phyloP scores from a whole-genome alignment of 805 yeast genomes.

The Scheffersomyces coipomensis region DNA sequence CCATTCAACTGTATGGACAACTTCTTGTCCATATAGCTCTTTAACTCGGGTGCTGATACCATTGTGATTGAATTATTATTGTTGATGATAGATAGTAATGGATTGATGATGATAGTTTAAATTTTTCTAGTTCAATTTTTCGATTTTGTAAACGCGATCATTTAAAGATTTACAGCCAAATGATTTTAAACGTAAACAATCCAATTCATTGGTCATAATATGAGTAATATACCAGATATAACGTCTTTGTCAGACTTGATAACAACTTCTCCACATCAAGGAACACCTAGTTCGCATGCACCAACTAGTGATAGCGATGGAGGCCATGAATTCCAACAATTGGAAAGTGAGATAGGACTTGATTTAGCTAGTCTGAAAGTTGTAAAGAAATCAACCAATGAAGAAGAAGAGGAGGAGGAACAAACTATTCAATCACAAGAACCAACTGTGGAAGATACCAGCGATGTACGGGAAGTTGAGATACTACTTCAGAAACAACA shows the following conservation, averaged over 20 bases:
- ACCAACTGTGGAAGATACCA: too few relatives aligned
- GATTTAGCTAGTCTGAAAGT: conserved; percentile 1
- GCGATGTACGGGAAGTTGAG: too few relatives aligned
- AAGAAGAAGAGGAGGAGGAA: conserved; percentile 11
- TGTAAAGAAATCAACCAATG: conserved; percentile 12
- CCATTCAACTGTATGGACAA: conserved; percentile 77
- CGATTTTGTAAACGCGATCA: too few relatives aligned
- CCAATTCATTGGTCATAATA: too few relatives aligned
- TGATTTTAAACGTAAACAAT: not conserved
- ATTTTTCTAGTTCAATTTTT: not conserved
- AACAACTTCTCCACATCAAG: conserved; percentile 19
- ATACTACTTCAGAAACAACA: not conserved
- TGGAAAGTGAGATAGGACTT: conserved; percentile 3
- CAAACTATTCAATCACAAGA: too few relatives aligned
- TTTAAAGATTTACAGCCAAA: too few relatives aligned
- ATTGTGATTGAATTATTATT: conserved; percentile 19
- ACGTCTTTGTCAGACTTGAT: conserved; percentile 25
- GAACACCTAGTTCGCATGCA: not conserved
- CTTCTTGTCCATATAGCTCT: conserved; percentile 73
- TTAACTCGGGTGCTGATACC: conserved; percentile 65
- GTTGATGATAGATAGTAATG: not conserved
- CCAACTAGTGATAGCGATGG: not conserved
- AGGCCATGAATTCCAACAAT: not conserved
- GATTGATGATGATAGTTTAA: not conserved
- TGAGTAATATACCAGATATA: conserved; percentile 22